These are phyloP conservation scores for Acmispon strigosus DNA, from an alignment of 306 rosid genomes.

Conservation along the genomic window DNA sequence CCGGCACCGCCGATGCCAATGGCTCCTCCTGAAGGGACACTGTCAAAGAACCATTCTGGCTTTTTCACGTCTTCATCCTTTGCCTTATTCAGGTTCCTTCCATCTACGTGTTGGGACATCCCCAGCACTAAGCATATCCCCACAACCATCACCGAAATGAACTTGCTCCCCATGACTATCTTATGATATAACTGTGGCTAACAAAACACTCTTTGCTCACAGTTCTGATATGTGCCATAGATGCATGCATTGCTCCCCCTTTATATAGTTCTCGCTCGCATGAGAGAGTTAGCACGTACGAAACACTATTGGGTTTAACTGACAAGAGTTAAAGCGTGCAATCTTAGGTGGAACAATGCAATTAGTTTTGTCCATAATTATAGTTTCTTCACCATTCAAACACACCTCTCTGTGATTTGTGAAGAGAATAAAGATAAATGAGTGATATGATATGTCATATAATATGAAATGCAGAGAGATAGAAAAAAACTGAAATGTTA, in stretches of 20 bases:
- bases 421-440: too few relatives aligned
- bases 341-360: too few relatives aligned
- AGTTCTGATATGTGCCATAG: neutral
- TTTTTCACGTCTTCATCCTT: slow-evolving; percentile 34
- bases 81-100: slow-evolving; percentile 31
- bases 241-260: slow-evolving; percentile 5
- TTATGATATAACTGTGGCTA: neutral
- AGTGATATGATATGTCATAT: too few relatives aligned
- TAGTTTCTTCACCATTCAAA: too few relatives aligned
- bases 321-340: too few relatives aligned
- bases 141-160: slow-evolving; percentile 20
- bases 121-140: slow-evolving; percentile 32
- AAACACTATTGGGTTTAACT: neutral
- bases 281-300: too few relatives aligned
- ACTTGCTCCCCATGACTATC: slow-evolving; percentile 29
- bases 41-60: slow-evolving; percentile 34
- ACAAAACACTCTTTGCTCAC: neutral
- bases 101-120: slow-evolving; percentile 25
- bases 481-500: too few relatives aligned
- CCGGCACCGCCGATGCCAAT: slow-evolving; percentile 4
- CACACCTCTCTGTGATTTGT: too few relatives aligned
- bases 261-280: slow-evolving; percentile 14
- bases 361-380: too few relatives aligned
- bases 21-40: neutral
- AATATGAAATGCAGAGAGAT: too few relatives aligned